Base-by-base conservation (phyloP, 2,329 filamentous ascomycete species). In the Xylariaceae sp. region DNA sequence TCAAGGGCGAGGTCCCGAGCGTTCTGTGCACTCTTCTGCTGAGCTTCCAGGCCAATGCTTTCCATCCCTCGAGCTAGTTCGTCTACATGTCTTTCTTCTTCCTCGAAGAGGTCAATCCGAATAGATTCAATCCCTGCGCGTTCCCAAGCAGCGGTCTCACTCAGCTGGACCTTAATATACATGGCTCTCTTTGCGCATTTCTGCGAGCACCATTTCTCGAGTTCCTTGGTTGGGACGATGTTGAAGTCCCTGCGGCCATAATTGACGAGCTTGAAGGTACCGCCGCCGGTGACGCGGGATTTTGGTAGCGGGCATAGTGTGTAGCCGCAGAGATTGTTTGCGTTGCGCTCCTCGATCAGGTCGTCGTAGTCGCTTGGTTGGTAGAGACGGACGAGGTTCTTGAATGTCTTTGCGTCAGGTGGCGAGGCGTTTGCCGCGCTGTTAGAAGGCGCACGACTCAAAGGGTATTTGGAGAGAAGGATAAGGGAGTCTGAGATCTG, bases 311-410 rank as follows among this genome's bases (percentile, higher is more conserved):
- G 71, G 67, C 94, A 99, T 27, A 97, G 76, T 0, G 81, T 76
- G 66, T 96, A 97, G 1, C 90, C 94, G 70, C 94, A 99, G 17
- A 81, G 77, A 39, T 79, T 81, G 59, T 89, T 85, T 57, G 89
- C 86, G 66, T 95, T 95, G 62, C 94, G 87, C 74, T 99, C 94
- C 56, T 87, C 80, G 52, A 96, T 84, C 44, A 97, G 75, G 56
- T 89, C 87, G 64, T 96, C 90, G 72, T 95, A 95, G 72, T 99
- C 92, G 46, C 80, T 78, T 1, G 91, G 89, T 65, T 92, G 89
- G 70, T 96, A 97, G 39, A 82, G 76, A 10, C 78, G 72, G 19
- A 97, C 72, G 33, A 82, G 78, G 3, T 74, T 64, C 59, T 85
- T 83, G 70, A 97, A 90, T 47, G 73, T 71, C 36, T 70, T 66